Evolutionary conservation across 1,284 basidiomycete genomes (phyloP), one percentile per base, ranked within the genome.

Genomic region (Papiliotrema nemorosa): DNA sequence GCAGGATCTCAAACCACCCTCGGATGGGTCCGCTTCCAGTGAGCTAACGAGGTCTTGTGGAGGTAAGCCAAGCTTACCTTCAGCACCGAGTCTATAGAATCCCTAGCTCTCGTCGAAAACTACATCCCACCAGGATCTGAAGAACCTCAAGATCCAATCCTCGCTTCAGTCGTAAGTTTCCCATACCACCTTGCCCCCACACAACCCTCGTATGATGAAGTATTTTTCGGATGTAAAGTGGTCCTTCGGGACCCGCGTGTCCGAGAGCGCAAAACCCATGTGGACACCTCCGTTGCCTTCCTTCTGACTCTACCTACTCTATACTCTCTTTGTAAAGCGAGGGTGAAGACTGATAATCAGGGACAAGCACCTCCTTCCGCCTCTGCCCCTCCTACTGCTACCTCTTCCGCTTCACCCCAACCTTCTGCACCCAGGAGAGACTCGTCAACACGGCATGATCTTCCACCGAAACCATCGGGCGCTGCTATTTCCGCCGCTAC

Each of bases 11-110:
- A 57, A 2, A 56, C 54, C 18, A 63, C 60, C 1, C 58, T 73
- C 1, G 71, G 71, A 16, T 73, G 71, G 71, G 77, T 87, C 84
- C 75, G 93, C 89, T 77, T 89, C 85, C 47, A 94, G 88, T 85
- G 69, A 63, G 86, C 36, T 39, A 14, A 7, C 33, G 3, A 18
- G 20, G 5, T n/a, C 7, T 2, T 38, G 14, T 20, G n/a, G 21
- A 21, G 21, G 20, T 5, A 4, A 16, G 26, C 14, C 51, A n/a
- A n/a, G n/a, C n/a, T n/a, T n/a, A n/a, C n/a, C n/a, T n/a, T n/a
- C n/a, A 73, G 71, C 54, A 73, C 71, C 52, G 69, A 70, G 50
- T 70, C 68, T 2, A 73, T 73, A 49, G 68, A 71, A 26, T 67
- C 69, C 7, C 47, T 73, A 10, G 64, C 68, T 10, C 49, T 73